Percentiles rank a stretch among this genome's conserved stretches.
Evolutionary conservation across 495 filamentous ascomycete species (phyloP).

Genomic region (Daldinia loculata): DNA sequence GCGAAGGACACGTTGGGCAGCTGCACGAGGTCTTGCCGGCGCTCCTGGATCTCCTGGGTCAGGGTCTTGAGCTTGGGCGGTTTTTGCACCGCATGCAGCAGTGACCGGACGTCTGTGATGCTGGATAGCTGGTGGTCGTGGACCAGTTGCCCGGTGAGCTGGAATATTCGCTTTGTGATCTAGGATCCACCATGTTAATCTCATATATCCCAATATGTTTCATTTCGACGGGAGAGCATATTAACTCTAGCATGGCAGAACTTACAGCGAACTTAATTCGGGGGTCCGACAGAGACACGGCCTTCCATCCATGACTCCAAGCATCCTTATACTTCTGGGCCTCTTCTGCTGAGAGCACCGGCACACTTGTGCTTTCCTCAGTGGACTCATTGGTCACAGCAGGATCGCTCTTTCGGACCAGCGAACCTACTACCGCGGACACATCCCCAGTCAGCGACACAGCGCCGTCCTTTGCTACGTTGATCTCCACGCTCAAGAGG

Average conservation of each 20-base stretch:
- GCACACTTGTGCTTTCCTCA: not conserved
- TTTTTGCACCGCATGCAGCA: conserved; percentile 62
- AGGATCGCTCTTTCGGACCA: conserved; percentile 12
- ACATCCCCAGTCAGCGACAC: conserved; percentile 37
- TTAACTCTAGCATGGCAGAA: conserved; percentile 27
- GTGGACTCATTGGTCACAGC: not conserved
- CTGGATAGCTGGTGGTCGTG: conserved; percentile 69
- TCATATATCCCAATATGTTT: not conserved
- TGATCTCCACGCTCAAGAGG: conserved; percentile 22
- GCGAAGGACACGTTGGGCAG: conserved; percentile 77
- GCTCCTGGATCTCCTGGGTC: conserved; percentile 52
- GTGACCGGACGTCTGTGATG: conserved; percentile 61
- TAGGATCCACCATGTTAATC: conserved; percentile 44
- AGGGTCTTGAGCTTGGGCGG: conserved; percentile 68
- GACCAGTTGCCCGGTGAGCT: conserved; percentile 77
- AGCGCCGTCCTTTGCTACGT: conserved; percentile 30
- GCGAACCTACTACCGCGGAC: conserved; percentile 17
- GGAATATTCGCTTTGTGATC: conserved; percentile 79
- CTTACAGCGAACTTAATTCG: conserved; percentile 78
- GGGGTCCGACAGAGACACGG: conserved; percentile 64
- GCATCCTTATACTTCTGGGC: conserved; percentile 42
- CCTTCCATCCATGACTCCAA: conserved; percentile 61
- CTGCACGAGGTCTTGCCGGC: conserved; percentile 52
- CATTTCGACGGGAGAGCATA: not conserved
- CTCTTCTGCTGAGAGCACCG: conserved; percentile 36